Conservation (phyloP, 768 basidiomycete species). For the Rhodotorula sphaerocarpa region DNA sequence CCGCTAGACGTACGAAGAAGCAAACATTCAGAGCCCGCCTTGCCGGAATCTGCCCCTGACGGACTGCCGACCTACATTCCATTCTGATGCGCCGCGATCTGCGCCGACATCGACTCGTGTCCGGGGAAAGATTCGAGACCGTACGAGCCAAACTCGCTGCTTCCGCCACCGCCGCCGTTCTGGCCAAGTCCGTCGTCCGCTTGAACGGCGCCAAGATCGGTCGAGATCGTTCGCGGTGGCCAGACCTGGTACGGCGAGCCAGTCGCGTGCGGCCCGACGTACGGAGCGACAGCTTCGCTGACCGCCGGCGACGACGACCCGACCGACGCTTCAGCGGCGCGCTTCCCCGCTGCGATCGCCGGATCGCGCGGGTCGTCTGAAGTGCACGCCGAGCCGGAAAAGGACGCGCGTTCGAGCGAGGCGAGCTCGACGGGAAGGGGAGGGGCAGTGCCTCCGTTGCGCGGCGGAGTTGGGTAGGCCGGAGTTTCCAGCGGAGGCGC, state of each 20-base stretch:
- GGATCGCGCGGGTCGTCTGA: conserved; percentile 1
- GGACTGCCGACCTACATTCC: no score
- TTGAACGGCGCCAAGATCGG: background rate
- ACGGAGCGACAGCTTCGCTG: background rate
- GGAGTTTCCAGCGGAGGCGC: background rate
- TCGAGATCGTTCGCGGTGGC: background rate
- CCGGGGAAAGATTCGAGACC: background rate
- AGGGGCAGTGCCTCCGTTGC: background rate
- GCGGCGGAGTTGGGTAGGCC: background rate
- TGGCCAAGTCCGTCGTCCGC: background rate
- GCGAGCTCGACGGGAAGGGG: background rate
- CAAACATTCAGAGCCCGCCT: no score
- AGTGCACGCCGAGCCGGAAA: background rate
- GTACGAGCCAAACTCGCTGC: background rate
- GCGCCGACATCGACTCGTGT: background rate
- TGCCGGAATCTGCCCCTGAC: no score
- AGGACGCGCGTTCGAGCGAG: background rate
- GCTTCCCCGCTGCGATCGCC: conserved; percentile 14
- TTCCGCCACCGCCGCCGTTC: no score
- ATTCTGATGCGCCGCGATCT: background rate
- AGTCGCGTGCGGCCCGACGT: background rate
- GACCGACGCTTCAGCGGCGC: background rate
- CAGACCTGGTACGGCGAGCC: background rate
- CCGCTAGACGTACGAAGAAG: no score
- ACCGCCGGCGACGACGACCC: background rate